Evolutionary conservation across 495 filamentous ascomycete species (phyloP).

Genomic region (Penicillium dipodomyicola): DNA sequence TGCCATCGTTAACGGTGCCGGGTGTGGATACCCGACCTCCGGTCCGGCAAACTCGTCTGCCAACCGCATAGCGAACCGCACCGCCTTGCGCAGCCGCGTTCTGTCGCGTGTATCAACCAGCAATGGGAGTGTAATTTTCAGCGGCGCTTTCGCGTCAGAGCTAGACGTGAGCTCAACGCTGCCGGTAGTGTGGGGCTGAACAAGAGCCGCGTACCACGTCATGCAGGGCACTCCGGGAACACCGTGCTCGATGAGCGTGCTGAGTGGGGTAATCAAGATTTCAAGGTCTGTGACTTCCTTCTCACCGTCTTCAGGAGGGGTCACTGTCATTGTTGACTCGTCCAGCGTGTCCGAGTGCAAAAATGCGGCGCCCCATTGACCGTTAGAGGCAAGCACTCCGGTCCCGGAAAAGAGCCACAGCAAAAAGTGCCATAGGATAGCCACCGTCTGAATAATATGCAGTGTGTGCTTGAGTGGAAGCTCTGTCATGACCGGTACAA

Average conservation of each 20-base stretch:
- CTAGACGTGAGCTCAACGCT: neutral
- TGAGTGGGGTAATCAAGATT: neutral
- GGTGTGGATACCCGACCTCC: neutral
- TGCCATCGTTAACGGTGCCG: neutral
- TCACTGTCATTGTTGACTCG: neutral
- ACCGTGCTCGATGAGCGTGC: slow-evolving; percentile 3
- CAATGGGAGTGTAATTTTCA: neutral
- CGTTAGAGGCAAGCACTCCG: neutral
- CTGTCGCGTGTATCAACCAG: neutral
- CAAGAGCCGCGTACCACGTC: slow-evolving; percentile 6
- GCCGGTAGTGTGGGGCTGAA: neutral
- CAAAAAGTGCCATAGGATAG: slow-evolving; percentile 1
- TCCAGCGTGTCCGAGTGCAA: neutral
- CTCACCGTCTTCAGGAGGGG: neutral
- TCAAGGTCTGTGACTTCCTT: neutral
- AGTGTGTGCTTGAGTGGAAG: slow-evolving; percentile 1
- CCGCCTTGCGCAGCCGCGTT: neutral
- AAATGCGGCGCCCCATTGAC: slow-evolving; percentile 3
- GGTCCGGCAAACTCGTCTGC: neutral
- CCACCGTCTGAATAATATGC: slow-evolving; percentile 4
- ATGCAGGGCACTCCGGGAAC: slow-evolving; percentile 1
- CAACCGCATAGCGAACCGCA: slow-evolving; percentile 6
- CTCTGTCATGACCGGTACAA: slow-evolving; percentile 6
- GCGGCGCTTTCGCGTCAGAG: neutral
- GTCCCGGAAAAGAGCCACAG: slow-evolving; percentile 1